A percentile compares a stretch with the other conserved stretches of the same genome.
Conservation (phyloP, 768 basidiomycete species). For the Clitopilus hobsonii region DNA sequence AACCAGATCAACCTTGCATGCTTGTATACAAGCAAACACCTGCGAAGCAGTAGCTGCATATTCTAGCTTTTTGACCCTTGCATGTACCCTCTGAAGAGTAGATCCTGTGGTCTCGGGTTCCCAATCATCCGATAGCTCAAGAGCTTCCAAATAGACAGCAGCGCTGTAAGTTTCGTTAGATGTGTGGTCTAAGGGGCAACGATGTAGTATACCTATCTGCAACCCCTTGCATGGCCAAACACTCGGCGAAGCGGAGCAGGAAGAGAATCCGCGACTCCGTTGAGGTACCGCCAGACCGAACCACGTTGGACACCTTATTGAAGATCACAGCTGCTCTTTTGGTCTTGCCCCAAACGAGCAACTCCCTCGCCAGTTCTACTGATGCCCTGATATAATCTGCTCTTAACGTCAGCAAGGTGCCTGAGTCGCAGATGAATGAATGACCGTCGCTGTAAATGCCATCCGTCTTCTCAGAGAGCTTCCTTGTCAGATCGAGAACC, state of each 20-base stretch:
- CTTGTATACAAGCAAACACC: constrained; percentile 66
- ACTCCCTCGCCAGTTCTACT: constrained; percentile 73
- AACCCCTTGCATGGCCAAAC: constrained; percentile 60
- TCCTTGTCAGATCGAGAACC: constrained; percentile 58
- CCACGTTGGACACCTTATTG: constrained; percentile 42
- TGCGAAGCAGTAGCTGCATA: constrained; percentile 68
- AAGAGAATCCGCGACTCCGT: constrained; percentile 51
- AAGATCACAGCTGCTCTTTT: constrained; percentile 66
- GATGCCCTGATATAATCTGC: constrained; percentile 62
- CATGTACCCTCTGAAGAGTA: constrained; percentile 52
- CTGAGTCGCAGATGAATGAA: constrained; percentile 3
- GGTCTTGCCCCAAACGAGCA: constrained; percentile 70
- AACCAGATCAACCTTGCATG: constrained; percentile 45
- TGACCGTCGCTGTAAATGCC: constrained; percentile 44
- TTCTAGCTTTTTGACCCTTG: constrained; percentile 57
- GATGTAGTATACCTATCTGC: not conserved
- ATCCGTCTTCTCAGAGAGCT: constrained; percentile 47
- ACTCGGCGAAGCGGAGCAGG: constrained; percentile 63
- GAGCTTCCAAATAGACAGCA: constrained; percentile 52
- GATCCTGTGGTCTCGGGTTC: constrained; percentile 43
- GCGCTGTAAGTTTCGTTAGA: not conserved
- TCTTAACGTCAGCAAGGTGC: too few relatives aligned
- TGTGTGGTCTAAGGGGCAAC: not conserved
- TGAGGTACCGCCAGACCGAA: constrained; percentile 41
- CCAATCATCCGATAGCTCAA: constrained; percentile 36